These are phyloP conservation scores for Stenogyne calaminthoides DNA, from an alignment of 305 asterid genomes.

Conservation along the genomic window DNA sequence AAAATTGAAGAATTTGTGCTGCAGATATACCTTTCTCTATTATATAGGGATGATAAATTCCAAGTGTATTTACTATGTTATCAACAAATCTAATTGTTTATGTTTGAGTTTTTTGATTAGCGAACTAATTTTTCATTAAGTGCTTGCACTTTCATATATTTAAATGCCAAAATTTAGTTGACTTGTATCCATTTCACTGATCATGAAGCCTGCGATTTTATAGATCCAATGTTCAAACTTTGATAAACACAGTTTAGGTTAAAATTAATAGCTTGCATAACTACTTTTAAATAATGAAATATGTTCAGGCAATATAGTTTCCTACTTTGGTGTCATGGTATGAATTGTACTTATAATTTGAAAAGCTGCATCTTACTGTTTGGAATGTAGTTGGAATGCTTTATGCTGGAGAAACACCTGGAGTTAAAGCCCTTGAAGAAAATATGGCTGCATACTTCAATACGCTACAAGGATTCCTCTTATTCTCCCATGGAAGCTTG, in stretches of 20 bases:
- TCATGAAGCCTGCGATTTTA: not conserved
- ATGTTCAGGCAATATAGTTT: no score
- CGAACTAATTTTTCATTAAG: not conserved
- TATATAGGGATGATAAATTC: not conserved
- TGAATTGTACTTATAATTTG: no score
- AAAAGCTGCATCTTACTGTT: not conserved
- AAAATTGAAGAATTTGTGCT: not conserved
- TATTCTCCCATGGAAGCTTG: slow-evolving; percentile 73
- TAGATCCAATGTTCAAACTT: not conserved
- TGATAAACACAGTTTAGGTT: not conserved
- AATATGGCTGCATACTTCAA: slow-evolving; percentile 73
- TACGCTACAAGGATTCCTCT: slow-evolving; percentile 74
- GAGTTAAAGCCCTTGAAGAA: slow-evolving; percentile 71
- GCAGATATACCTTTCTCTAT: not conserved
- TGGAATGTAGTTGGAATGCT: slow-evolving; percentile 80
- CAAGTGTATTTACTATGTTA: not conserved
- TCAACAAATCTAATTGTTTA: not conserved
- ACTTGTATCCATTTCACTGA: not conserved
- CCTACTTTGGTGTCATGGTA: no score
- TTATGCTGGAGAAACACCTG: slow-evolving; percentile 71
- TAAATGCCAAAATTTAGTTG: no score
- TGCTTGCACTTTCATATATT: not conserved
- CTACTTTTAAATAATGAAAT: no score
- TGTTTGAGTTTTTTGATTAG: not conserved
- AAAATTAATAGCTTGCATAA: no score